phyloP scores from a whole-genome alignment of 2,329 filamentous ascomycete genomes.

The Gremmenia infestans region DNA sequence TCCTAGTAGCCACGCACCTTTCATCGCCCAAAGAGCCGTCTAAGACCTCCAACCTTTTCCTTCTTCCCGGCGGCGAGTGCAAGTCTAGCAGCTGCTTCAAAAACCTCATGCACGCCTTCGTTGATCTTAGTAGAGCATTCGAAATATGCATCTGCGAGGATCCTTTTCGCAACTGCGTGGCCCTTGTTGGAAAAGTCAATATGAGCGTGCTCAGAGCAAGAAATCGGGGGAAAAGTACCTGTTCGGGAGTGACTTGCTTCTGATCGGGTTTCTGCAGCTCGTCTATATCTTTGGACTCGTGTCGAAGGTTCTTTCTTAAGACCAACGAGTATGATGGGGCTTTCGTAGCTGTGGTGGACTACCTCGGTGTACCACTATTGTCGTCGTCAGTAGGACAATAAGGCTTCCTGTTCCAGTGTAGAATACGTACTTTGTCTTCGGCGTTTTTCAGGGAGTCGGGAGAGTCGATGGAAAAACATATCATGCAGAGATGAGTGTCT shows the following conservation, averaged over 20 bases:
- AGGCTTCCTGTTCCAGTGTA: conserved; percentile 2
- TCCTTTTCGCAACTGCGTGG: conserved; percentile 95
- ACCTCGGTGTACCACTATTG: conserved; percentile 98
- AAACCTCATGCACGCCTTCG: conserved; percentile 97
- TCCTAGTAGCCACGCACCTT: no score
- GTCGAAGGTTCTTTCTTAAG: conserved; percentile 99
- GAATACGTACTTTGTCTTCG: conserved; percentile 84
- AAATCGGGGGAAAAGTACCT: conserved; percentile 59
- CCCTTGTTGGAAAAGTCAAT: conserved; percentile 51
- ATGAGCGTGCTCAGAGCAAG: not conserved
- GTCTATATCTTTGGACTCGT: conserved; percentile 96
- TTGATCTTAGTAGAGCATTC: conserved; percentile 99
- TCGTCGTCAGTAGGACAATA: conserved; percentile 40
- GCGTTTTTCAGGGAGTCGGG: conserved; percentile 99
- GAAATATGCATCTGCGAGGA: conserved; percentile 91
- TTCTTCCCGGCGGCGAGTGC: conserved; percentile 74
- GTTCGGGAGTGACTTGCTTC: conserved; percentile 93
- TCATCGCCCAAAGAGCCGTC: no score
- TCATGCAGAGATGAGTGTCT: conserved; percentile 98
- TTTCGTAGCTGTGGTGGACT: conserved; percentile 97
- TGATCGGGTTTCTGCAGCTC: conserved; percentile 99
- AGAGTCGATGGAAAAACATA: conserved; percentile 98
- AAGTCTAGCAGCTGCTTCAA: conserved; percentile 94
- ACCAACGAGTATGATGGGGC: conserved; percentile 97
- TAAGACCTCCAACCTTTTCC: conserved; percentile 31